phyloP scores from a whole-genome alignment of 2,329 filamentous ascomycete species.

The Pseudocercospora pini-densiflorae region DNA sequence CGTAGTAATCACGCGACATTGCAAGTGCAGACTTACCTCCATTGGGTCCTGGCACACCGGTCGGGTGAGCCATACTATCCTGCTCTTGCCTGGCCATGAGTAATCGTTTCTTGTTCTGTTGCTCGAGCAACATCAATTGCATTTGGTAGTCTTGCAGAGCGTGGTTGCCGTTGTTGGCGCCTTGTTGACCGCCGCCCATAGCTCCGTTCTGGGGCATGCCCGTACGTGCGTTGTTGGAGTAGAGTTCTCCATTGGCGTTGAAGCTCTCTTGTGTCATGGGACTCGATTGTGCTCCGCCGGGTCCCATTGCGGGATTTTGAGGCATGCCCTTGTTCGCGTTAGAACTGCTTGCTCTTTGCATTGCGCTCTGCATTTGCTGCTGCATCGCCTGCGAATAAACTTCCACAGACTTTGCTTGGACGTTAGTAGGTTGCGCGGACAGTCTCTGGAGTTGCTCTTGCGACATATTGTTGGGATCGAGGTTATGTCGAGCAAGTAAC shows the following conservation, averaged over 20 bases:
- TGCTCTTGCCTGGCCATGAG: slow-evolving; percentile 84
- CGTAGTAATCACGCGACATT: slow-evolving; percentile 74
- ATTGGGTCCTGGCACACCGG: slow-evolving; percentile 43
- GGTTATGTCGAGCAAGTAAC: slow-evolving; percentile 64
- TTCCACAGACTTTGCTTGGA: slow-evolving; percentile 82
- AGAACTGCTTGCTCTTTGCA: slow-evolving; percentile 60
- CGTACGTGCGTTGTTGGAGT: slow-evolving; percentile 26
- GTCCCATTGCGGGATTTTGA: slow-evolving; percentile 61
- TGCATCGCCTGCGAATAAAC: slow-evolving; percentile 85
- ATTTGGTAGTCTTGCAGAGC: slow-evolving; percentile 87
- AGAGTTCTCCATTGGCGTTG: slow-evolving; percentile 65
- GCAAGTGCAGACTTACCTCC: slow-evolving; percentile 56
- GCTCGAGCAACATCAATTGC: slow-evolving; percentile 84
- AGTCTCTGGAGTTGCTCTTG: slow-evolving; percentile 74
- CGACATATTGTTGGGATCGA: slow-evolving; percentile 75
- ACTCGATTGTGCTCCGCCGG: slow-evolving; percentile 39
- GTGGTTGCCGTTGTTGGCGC: slow-evolving; percentile 68
- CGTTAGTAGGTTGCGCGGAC: slow-evolving; percentile 57
- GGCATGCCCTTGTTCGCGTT: slow-evolving; percentile 74
- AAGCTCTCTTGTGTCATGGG: slow-evolving; percentile 53
- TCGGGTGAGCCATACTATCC: slow-evolving; percentile 65
- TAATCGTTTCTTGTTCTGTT: slow-evolving; percentile 84
- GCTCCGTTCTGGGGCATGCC: slow-evolving; percentile 39
- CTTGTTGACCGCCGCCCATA: slow-evolving; percentile 33
- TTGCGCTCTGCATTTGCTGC: slow-evolving; percentile 78